Base-by-base conservation (phyloP, 2,329 filamentous ascomycete genomes). In the Aureobasidium melanogenum region DNA sequence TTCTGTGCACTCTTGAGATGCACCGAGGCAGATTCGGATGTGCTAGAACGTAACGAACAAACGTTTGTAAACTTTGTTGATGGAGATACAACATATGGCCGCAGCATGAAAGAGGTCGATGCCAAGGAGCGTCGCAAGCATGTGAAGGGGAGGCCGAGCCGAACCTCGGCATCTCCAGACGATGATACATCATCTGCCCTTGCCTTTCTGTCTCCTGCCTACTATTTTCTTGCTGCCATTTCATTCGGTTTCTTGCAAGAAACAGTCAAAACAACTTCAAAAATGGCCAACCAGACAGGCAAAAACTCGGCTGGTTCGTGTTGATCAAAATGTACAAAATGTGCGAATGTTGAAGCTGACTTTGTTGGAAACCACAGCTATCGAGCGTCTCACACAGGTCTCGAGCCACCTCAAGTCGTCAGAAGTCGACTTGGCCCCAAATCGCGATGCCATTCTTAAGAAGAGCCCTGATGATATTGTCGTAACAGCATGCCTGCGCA, bases 401-500 rank as follows among this genome's bases (percentile, higher is more conserved):
- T 75, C 79, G 60, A 78, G 79, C 66, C 84, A 57, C 41, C 74
- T 85, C 66, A 72, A 74, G 62, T 71, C 76, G n/a, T 71, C 73
- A 52, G 72, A 72, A 52, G 64, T 65, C 24, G 66, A 71, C 51
- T 68, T 70, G 30, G 72, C 70, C 50, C 70, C 68, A 60, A 78
- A 77, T 58, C 75, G 69, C 65, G 69, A 74, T 63, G 70, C 73
- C 7, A 69, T 82, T 47, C 71, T 81, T 47, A 72, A 76, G 69
- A 81, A 86, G 72, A 77, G 80, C 65, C 79, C 83, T 51, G 82
- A 86, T 74, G 84, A 87, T 71, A 85, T 97, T 67, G 94, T 99
- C 70, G 86, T 99, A 65, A 97, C 94, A 64, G 90, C 89, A 67
- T 90, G 89, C 68, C 89, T 97, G 71, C 91, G 94, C 69, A 96